These are phyloP conservation scores for Piper betle DNA, from an alignment of 164 flowering plant species.

Conservation along the genomic window DNA sequence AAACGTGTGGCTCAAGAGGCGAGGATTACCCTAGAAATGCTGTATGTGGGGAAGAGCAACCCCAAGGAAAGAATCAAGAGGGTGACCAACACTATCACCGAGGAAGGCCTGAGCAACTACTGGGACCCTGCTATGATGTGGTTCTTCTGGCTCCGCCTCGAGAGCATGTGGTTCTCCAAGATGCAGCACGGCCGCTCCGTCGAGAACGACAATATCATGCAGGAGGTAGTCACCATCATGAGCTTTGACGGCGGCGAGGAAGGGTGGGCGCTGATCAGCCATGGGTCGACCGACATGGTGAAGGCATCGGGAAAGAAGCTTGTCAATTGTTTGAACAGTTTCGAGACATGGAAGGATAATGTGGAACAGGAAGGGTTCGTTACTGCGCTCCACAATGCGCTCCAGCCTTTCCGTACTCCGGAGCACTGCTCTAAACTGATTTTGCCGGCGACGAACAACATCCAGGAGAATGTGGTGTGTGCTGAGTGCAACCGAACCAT, in stretches of 20 bases:
- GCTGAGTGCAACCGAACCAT: slow-evolving; percentile 55
- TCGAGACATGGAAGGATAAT: slow-evolving; percentile 26
- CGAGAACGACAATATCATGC: slow-evolving; percentile 33
- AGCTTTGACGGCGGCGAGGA: slow-evolving; percentile 35
- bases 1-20: slow-evolving; percentile 25
- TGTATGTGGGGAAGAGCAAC: slow-evolving; percentile 37
- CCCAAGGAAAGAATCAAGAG: slow-evolving; percentile 19
- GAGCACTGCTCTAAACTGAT: slow-evolving; percentile 65
- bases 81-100: slow-evolving; percentile 8
- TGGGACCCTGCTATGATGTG: slow-evolving; percentile 24
- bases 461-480: slow-evolving; percentile 42
- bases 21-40: slow-evolving; percentile 25
- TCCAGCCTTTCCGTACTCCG: slow-evolving; percentile 21
- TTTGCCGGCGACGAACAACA: slow-evolving; percentile 32
- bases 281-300: slow-evolving; percentile 34
- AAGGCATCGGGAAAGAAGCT: slow-evolving; percentile 37
- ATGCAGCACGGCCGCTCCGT: slow-evolving; percentile 24
- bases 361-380: slow-evolving; percentile 26
- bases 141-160: slow-evolving; percentile 48
- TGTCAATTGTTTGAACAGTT: slow-evolving; percentile 13
- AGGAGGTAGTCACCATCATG: slow-evolving; percentile 38
- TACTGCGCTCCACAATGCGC: slow-evolving; percentile 27
- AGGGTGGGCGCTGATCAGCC: slow-evolving; percentile 57
- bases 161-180: slow-evolving; percentile 52
- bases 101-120: slow-evolving; percentile 17